Conservation (phyloP, 2,329 filamentous ascomycete species). For the Fusarium burgessii region DNA sequence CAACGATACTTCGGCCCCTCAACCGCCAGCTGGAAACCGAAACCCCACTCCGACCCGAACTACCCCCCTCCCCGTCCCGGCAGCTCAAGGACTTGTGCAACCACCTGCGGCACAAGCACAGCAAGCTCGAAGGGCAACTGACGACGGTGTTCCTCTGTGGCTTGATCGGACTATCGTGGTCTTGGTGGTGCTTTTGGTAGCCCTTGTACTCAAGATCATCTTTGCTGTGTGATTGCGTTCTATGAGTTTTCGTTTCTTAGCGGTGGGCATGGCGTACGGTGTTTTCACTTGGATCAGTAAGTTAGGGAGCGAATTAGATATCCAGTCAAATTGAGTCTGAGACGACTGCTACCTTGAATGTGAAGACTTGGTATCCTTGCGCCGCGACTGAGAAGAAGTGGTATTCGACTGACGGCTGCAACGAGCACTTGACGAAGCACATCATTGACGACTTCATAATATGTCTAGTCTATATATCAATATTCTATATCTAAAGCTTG, state of each 20-base stretch:
- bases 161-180: constrained; percentile 84
- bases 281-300: constrained; percentile 2
- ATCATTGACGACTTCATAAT: too few species aligned
- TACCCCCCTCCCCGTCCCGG: constrained; percentile 17
- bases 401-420: too few species aligned
- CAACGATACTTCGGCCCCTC: constrained; percentile 2
- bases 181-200: constrained; percentile 75
- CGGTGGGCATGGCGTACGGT: constrained; percentile 19
- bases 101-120: constrained; percentile 29
- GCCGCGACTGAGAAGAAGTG: background rate
- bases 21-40: constrained; percentile 10
- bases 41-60: constrained; percentile 34
- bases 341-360: background rate
- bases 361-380: background rate
- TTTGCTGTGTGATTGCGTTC: constrained; percentile 45
- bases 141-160: constrained; percentile 74
- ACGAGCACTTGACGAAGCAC: too few species aligned
- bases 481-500: too few species aligned
- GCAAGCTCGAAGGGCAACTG: constrained; percentile 40
- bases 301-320: constrained; percentile 40
- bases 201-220: constrained; percentile 74
- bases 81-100: constrained; percentile 13
- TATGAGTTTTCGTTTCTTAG: background rate
- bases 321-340: constrained; percentile 33
- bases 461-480: too few species aligned